Base-by-base conservation (phyloP, 768 basidiomycete species). In the Heimioporus sp. region DNA sequence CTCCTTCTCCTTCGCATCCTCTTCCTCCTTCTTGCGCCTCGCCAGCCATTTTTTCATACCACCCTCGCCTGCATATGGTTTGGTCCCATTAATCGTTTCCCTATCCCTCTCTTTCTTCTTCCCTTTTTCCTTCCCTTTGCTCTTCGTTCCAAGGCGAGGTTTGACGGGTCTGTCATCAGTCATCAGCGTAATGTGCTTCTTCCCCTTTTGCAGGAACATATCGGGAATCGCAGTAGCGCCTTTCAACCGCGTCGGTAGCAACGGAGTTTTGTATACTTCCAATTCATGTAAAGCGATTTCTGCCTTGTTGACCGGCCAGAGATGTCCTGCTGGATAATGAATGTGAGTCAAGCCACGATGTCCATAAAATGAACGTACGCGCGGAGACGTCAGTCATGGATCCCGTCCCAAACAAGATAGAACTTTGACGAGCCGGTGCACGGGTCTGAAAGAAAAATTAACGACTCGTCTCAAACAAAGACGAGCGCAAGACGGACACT, bases 21-120 rank as follows among this genome's bases (percentile, higher is more conserved):
- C 75, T 38, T 74, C 80, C 62, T 87, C 86, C 55, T 74, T 69
- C 61, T 78, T 80, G 44, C 83, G 73, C 57, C 80, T 78, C 19
- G 85, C 83, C 36, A 90, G 67, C 65, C 88, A 70, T 62, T 85
- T 90, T 74, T 86, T 89, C 78, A 89, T 83, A 1, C 87, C 86
- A 47, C 88, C 86, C 55, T 82, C 80, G 8, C 88, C 89, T 1
- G 87, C 83, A 59, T 91, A 91, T 4, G 89, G 89, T 60, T 90
- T 90, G 17, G 80, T 80, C 36, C 77, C 78, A 55, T 82, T 83
- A 13, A 74, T 67, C 16, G 72, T 64, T 20, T 52, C 66, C 34
- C 62, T 61, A 20, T 67, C 58, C 43, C 65, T 67, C 37, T 69
- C 61, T 39, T 66, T 73, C 34, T 61, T 67, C 59, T 76, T 77